Conservation (phyloP, 2,329 filamentous ascomycete species). For the Clonostachys rosea region DNA sequence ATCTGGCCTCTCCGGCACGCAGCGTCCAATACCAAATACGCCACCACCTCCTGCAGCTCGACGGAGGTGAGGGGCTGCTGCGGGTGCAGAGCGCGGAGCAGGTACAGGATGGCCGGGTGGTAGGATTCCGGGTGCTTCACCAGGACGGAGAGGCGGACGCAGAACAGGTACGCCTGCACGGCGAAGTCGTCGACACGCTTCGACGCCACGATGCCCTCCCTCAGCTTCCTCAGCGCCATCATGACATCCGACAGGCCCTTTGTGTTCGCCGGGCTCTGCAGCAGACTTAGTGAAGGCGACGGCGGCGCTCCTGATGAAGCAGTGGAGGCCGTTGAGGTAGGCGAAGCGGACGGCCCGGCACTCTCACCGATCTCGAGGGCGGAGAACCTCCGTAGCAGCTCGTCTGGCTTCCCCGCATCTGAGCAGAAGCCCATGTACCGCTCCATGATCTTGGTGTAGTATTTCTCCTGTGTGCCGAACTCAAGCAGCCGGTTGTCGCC, state of each 20-base stretch:
- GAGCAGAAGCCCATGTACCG: slow-evolving; percentile 89
- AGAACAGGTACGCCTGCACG: slow-evolving; percentile 87
- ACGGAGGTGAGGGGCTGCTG: slow-evolving; percentile 62
- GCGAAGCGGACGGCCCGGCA: not conserved
- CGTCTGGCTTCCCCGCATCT: slow-evolving; percentile 63
- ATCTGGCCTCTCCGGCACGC: slow-evolving; percentile 79
- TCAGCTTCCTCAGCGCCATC: slow-evolving; percentile 82
- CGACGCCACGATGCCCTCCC: slow-evolving; percentile 82
- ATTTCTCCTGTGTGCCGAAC: slow-evolving; percentile 73
- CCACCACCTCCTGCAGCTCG: slow-evolving; percentile 74
- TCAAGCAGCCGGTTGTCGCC: slow-evolving; percentile 78
- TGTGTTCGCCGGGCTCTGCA: slow-evolving; percentile 29
- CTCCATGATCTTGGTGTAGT: slow-evolving; percentile 83
- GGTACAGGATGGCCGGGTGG: slow-evolving; percentile 76
- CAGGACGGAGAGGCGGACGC: slow-evolving; percentile 78
- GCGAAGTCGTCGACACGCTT: slow-evolving; percentile 76
- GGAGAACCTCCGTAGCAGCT: slow-evolving; percentile 71
- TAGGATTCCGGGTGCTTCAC: slow-evolving; percentile 83
- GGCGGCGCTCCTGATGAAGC: not conserved
- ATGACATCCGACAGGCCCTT: slow-evolving; percentile 71
- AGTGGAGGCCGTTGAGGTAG: not conserved
- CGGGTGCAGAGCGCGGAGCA: slow-evolving; percentile 68
- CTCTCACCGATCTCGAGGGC: slow-evolving; percentile 39
- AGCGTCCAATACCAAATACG: slow-evolving; percentile 81
- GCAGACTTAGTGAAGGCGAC: slow-evolving; percentile 5